Evolutionary conservation across 1,284 basidiomycete genomes (phyloP), one percentile per base, ranked within the genome.

Genomic region (Boletellus deceptivus): DNA sequence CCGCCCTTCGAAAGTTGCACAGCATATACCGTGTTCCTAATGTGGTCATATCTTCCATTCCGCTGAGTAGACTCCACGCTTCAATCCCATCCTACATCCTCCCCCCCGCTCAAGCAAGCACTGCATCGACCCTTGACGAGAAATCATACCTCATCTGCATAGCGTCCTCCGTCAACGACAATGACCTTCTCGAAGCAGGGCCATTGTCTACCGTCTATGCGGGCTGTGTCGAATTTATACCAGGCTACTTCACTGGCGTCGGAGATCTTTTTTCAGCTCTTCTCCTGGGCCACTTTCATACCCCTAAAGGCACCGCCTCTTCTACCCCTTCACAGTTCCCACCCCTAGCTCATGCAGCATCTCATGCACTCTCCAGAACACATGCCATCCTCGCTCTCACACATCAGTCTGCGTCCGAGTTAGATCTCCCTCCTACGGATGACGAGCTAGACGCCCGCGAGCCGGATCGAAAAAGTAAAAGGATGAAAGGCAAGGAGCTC

Each of bases 251-350:
- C 68, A 91, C 91, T 10, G 97, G 96, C 24, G 95, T 98, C 3
- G 97, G 96, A 13, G 96, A 99, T 67, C 82, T 98, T 47, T 99
- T 99, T 73, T 94, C 95, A 2, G 92, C 97, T 0, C 82, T 99
- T 48, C 83, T 95, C 16, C 75, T 97, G 0, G 96, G 86, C 0
- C 87, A 95, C 60, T 98, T 86, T 68, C 64, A 72, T n/a, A 60
- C 68, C 14, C 44, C 63, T 11, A 46, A 48, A 27, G 24, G 24
- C 9, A 25, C 18, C 33, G 3, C 53, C 13, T 74, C 34, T 65
- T 24, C 46, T 2, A 25, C 22, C 4, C 5, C 20, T 40, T 29
- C 53, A 49, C 52, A 58, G n/a, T 10, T 38, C 73, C 54, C 31
- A 4, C 48, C 54, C 24, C 55, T 57, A 27, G 55, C 54, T 33